Base-by-base conservation (phyloP, 306 rosid genomes). In the Senna tora region DNA sequence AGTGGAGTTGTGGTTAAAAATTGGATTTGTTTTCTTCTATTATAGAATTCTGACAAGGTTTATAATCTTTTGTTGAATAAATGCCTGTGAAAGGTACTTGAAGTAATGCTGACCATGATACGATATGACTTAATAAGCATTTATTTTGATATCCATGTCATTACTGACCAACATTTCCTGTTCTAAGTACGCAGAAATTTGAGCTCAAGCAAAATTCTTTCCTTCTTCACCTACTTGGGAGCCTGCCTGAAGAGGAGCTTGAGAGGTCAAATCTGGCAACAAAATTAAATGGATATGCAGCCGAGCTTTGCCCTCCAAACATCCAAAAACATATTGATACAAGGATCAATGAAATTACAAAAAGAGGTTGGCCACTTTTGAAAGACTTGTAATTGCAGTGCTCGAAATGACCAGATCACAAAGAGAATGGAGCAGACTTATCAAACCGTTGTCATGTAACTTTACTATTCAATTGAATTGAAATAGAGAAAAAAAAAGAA, bases 311-410 rank as follows among this genome's bases (percentile, higher is more conserved):
- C 76, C 93, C 98, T 76, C 80, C 83, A 41, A 74, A 59, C 43
- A 81, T 89, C 67, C 97, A 87, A 82, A 88, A 65, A 75, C 87
- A 81, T 41, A 81, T 90, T 60, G 97, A 90, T 85, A 81, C 87
- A 65, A 90, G 84, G 84, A 84, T 90, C 79, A 86, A 87, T 51
- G 93, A 90, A 28, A 88, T 93, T 64, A 53, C 85, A 2, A 90
- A 78, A 57, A 90, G 77, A 71, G 98, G 98, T 45, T 93, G 98
- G 98, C 97, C 98, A 11, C 84, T 93, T 76, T 78, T 93, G 77
- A 88, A 88, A 75, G 92, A 86, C 28, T 73, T 81, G 73, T 81
- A 73, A 60, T 72, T 46, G 39, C 30, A 1, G 53, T 47, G 21
- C 9, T 47, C 20, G 53, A 15, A 5, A 5, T n/a, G 21, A 47